These are phyloP conservation scores for Iberis pinnata DNA, from an alignment of 345 rosid species.

Conservation along the genomic window DNA sequence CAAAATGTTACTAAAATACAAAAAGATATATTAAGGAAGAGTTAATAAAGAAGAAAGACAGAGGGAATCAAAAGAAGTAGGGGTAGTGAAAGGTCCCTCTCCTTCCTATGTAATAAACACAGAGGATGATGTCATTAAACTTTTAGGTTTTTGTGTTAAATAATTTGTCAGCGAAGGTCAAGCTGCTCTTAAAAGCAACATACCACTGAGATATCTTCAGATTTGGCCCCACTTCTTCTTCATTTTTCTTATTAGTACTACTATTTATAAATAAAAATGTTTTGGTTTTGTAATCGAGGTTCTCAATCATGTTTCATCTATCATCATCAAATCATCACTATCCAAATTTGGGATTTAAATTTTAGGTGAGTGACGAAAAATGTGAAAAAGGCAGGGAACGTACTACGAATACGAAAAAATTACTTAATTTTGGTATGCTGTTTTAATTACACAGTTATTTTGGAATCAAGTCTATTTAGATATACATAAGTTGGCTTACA, in stretches of 20 bases:
- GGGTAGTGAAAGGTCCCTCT: constrained; percentile 26
- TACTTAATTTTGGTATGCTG: too few species aligned
- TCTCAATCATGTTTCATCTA: constrained; percentile 30
- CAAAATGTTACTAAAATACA: too few species aligned
- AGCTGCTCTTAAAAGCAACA: constrained; percentile 32
- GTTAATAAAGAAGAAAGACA: constrained; percentile 20
- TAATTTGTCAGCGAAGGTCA: constrained; percentile 33
- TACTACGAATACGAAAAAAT: too few species aligned
- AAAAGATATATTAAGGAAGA: neutral
- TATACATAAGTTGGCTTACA: too few species aligned
- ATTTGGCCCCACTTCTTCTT: constrained; percentile 10
- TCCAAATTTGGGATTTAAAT: neutral
- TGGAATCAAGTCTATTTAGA: too few species aligned
- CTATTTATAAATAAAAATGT: neutral
- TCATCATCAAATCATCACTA: constrained; percentile 28
- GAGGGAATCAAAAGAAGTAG: constrained; percentile 26
- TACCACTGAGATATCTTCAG: constrained; percentile 30
- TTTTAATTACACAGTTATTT: too few species aligned
- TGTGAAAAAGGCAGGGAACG: too few species aligned
- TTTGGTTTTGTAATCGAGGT: constrained; percentile 19
- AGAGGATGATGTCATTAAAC: constrained; percentile 29
- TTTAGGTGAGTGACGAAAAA: too few species aligned
- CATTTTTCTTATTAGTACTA: neutral
- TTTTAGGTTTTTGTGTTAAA: neutral
- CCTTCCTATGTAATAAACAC: constrained; percentile 26